Evolutionary conservation across 2,329 filamentous ascomycete species (phyloP).

Genomic region (Nothopassalora personata): DNA sequence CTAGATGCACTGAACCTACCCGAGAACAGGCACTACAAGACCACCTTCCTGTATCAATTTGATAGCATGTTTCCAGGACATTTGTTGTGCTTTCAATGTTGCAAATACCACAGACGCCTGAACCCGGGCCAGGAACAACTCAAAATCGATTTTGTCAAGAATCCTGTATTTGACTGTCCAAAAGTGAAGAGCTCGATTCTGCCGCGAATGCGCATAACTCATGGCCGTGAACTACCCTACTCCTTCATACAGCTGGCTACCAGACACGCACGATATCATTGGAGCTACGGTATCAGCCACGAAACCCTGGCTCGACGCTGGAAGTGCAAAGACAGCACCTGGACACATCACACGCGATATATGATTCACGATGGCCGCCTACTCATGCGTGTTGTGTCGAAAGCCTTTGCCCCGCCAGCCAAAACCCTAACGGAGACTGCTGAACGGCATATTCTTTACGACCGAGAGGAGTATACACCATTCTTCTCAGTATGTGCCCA

Average conservation of each 20-base stretch:
- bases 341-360: slow-evolving; percentile 53
- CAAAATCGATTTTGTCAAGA: slow-evolving; percentile 49
- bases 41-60: slow-evolving; percentile 48
- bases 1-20: slow-evolving; percentile 39
- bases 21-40: slow-evolving; percentile 42
- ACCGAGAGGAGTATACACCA: slow-evolving; percentile 55
- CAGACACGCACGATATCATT: slow-evolving; percentile 45
- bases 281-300: slow-evolving; percentile 44
- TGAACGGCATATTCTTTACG: slow-evolving; percentile 54
- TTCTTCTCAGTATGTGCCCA: slow-evolving; percentile 60
- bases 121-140: slow-evolving; percentile 50
- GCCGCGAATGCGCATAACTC: slow-evolving; percentile 50
- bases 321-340: slow-evolving; percentile 47
- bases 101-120: slow-evolving; percentile 50
- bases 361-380: slow-evolving; percentile 49
- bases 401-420: slow-evolving; percentile 47
- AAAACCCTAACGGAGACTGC: slow-evolving; percentile 45
- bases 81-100: slow-evolving; percentile 56
- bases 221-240: slow-evolving; percentile 53
- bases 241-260: slow-evolving; percentile 54
- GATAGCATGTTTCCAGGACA: slow-evolving; percentile 51
- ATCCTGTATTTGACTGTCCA: slow-evolving; percentile 54
- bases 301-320: slow-evolving; percentile 50
- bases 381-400: slow-evolving; percentile 54
- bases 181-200: slow-evolving; percentile 47